phyloP scores from a whole-genome alignment of 305 asterid species.

The Lippia alba region DNA sequence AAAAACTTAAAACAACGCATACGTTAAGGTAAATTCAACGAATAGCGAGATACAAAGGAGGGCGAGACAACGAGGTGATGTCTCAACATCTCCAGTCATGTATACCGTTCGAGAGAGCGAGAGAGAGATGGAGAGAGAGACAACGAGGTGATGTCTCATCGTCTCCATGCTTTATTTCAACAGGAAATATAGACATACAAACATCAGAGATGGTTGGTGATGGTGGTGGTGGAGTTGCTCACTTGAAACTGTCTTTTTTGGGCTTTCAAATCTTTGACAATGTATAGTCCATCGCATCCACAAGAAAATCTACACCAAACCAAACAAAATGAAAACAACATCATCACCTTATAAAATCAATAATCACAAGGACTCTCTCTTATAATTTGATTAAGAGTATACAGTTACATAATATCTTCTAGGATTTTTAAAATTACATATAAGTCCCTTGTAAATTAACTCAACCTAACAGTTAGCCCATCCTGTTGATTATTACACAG shows the following conservation, averaged over 20 bases:
- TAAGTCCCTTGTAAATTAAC: not conserved
- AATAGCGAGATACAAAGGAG: constrained; percentile 27
- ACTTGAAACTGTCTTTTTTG: constrained; percentile 13
- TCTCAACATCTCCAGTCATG: constrained; percentile 47
- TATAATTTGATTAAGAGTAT: too few species aligned
- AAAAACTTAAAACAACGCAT: not conserved
- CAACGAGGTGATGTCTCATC: constrained; percentile 69
- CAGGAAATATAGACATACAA: not conserved
- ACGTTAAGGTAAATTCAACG: not conserved
- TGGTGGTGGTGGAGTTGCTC: not conserved
- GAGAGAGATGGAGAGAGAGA: constrained; percentile 36
- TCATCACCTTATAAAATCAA: not conserved
- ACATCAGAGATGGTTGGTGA: too few species aligned
- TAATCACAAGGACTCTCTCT: not conserved
- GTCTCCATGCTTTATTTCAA: constrained; percentile 31
- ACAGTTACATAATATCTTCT: not conserved
- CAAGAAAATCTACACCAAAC: constrained; percentile 60
- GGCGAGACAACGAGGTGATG: constrained; percentile 68
- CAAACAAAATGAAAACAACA: not conserved
- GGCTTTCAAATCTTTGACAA: constrained; percentile 55
- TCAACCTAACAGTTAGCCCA: not conserved
- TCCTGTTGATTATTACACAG: not conserved
- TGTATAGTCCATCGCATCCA: constrained; percentile 65
- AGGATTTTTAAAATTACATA: not conserved
- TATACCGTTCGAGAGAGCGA: constrained; percentile 13